These are phyloP conservation scores for Catenaria anguillulae DNA, from an alignment of 371 early-diverging fungal genomes.

Conservation along the genomic window DNA sequence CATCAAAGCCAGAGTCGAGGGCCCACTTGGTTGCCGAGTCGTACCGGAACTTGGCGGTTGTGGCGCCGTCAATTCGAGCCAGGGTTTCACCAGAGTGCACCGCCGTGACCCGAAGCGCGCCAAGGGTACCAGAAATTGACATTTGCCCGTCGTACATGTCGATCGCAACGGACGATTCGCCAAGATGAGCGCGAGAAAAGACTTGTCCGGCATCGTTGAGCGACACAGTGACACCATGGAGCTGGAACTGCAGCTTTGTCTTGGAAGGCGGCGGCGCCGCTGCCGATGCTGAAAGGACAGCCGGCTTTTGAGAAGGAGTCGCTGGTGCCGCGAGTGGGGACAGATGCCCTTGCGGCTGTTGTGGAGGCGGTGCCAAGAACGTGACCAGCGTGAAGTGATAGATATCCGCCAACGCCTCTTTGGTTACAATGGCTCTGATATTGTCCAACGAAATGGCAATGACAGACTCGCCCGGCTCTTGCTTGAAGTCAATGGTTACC, in stretches of 20 bases:
- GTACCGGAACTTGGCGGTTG: slow-evolving; percentile 71
- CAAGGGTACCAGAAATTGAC: slow-evolving; percentile 64
- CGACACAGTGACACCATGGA: slow-evolving; percentile 66
- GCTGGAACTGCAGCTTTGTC: slow-evolving; percentile 39
- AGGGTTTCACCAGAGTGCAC: neutral
- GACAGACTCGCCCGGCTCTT: slow-evolving; percentile 65
- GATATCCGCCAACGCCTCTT: slow-evolving; percentile 64
- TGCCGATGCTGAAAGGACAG: too few species aligned
- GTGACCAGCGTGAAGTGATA: slow-evolving; percentile 77
- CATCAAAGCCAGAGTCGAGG: slow-evolving; percentile 72
- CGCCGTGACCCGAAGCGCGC: slow-evolving; percentile 53
- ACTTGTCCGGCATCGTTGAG: slow-evolving; percentile 68
- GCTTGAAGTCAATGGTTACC: too few species aligned
- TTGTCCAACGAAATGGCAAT: slow-evolving; percentile 71
- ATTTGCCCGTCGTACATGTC: slow-evolving; percentile 42
- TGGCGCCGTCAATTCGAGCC: slow-evolving; percentile 59
- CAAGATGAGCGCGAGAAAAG: slow-evolving; percentile 60
- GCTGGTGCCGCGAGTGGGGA: slow-evolving; percentile 9
- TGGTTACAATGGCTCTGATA: slow-evolving; percentile 64
- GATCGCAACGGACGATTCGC: slow-evolving; percentile 51
- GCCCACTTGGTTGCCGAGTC: slow-evolving; percentile 46
- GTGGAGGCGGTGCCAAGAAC: too few species aligned
- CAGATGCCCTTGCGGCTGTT: too few species aligned
- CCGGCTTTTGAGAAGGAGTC: too few species aligned
- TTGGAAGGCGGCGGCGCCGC: neutral